Conservation (phyloP, 164 flowering plant genomes). For the Berberis thunbergii region DNA sequence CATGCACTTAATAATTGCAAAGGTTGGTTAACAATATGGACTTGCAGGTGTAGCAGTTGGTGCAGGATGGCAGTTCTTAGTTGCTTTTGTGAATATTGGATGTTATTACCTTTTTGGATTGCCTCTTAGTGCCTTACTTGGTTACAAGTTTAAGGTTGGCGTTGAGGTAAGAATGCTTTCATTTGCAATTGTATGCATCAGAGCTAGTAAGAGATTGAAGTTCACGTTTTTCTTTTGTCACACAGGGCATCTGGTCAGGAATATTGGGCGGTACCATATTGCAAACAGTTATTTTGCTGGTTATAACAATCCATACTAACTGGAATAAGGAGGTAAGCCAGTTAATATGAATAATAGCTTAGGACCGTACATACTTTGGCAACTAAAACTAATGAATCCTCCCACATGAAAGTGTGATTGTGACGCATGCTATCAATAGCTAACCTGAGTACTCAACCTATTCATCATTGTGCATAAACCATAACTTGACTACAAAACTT, state of each 20-base stretch:
- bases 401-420: no score
- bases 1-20: no score
- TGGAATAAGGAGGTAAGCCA: constrained; percentile 35
- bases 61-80: constrained; percentile 46
- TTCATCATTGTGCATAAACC: no score
- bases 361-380: no score
- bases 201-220: no score
- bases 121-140: constrained; percentile 33
- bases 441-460: no score
- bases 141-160: constrained; percentile 26
- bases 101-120: constrained; percentile 43
- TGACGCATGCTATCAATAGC: no score
- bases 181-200: no score
- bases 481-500: no score
- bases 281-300: constrained; percentile 28
- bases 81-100: constrained; percentile 29
- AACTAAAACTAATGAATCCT: no score
- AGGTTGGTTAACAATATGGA: not conserved
- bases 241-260: constrained; percentile 33
- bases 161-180: constrained; percentile 8
- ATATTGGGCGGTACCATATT: constrained; percentile 28
- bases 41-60: constrained; percentile 46
- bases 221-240: not conserved
- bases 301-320: constrained; percentile 20
- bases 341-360: no score